Evolutionary conservation across 371 early-diverging fungal species (phyloP).

Genomic region (Lichtheimia corymbifera): DNA sequence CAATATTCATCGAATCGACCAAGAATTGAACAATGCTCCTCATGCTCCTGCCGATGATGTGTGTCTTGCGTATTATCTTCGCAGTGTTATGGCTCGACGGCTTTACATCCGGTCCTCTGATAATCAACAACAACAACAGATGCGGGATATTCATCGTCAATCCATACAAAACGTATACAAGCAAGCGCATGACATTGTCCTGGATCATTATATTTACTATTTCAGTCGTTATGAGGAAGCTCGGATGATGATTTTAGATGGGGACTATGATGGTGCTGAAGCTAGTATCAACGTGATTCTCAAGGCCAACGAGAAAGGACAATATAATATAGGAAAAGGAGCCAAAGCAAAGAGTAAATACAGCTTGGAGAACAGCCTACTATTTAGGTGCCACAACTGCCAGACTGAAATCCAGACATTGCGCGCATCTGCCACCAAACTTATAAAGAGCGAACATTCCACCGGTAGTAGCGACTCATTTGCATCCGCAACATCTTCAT

Average conservation of each 20-base stretch:
- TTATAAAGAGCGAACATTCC: too few species aligned
- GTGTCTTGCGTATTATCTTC: constrained; percentile 60
- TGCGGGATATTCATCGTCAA: constrained; percentile 15
- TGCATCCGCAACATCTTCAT: too few species aligned
- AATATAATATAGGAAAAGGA: constrained; percentile 28
- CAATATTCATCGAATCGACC: constrained; percentile 44
- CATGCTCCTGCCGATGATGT: constrained; percentile 53
- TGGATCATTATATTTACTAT: constrained; percentile 59
- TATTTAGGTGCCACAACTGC: constrained; percentile 37
- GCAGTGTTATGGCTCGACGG: constrained; percentile 49
- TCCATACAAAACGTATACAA: constrained; percentile 31
- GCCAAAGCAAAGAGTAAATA: constrained; percentile 34
- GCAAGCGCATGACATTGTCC: constrained; percentile 32
- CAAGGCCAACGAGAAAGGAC: constrained; percentile 17
- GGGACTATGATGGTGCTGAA: constrained; percentile 34
- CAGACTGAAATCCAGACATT: constrained; percentile 19
- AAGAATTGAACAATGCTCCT: constrained; percentile 26
- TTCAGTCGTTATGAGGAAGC: constrained; percentile 56
- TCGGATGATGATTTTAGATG: constrained; percentile 34
- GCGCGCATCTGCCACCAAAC: too few species aligned
- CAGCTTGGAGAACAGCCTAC: constrained; percentile 29
- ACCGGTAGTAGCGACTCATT: too few species aligned
- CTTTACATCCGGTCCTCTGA: constrained; percentile 1
- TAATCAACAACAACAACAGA: constrained; percentile 1
- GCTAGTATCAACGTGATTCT: constrained; percentile 34